These are phyloP conservation scores for Clavispora phyllophila DNA, from an alignment of 805 yeast genomes.

Conservation along the genomic window DNA sequence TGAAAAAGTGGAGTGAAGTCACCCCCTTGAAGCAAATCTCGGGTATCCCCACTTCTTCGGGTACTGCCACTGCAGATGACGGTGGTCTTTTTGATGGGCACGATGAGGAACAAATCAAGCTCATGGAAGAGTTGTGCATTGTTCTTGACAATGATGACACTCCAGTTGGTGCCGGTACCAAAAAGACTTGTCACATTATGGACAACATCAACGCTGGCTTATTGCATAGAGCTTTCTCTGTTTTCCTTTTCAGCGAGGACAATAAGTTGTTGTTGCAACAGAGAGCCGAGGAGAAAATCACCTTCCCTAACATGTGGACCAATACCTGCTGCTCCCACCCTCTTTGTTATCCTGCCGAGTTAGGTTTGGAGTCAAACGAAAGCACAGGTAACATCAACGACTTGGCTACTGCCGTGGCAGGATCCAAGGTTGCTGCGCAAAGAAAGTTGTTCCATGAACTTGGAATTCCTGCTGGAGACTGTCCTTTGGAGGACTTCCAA, in stretches of 20 bases:
- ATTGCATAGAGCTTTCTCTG: conserved; percentile 93
- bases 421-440: conserved; percentile 84
- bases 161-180: conserved; percentile 91
- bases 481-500: conserved; percentile 63
- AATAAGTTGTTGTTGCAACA: conserved; percentile 82
- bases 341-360: conserved; percentile 72
- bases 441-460: conserved; percentile 91
- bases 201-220: conserved; percentile 79
- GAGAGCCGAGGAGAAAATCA: conserved; percentile 93
- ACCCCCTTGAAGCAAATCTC: conserved; percentile 57
- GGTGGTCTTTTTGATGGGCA: conserved; percentile 71
- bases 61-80: conserved; percentile 13
- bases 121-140: conserved; percentile 96
- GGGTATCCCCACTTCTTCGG: conserved; percentile 45
- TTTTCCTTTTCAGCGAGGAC: conserved; percentile 80
- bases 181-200: conserved; percentile 86
- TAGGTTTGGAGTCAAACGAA: conserved; percentile 43
- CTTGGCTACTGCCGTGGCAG: conserved; percentile 59
- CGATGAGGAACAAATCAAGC: conserved; percentile 86
- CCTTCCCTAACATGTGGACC: conserved; percentile 97
- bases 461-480: conserved; percentile 65
- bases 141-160: conserved; percentile 83
- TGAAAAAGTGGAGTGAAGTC: conserved; percentile 60
- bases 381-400: conserved; percentile 18
- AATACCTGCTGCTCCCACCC: conserved; percentile 99